phyloP scores from a whole-genome alignment of 2,329 filamentous ascomycete species.

The Claviceps paspali region DNA sequence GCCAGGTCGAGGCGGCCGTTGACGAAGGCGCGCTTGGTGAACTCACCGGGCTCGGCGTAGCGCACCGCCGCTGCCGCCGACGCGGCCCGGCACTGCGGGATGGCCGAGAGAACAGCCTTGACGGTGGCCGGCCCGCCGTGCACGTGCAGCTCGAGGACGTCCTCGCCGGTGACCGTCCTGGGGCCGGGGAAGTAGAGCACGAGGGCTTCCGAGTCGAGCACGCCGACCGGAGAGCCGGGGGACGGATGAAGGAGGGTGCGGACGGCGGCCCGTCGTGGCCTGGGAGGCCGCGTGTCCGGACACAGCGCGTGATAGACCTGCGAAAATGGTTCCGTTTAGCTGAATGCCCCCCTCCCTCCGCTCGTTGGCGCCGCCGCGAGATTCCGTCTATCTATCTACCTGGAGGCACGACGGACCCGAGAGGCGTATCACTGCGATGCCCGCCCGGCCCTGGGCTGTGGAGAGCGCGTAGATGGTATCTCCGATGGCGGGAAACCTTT shows the following conservation, averaged over 20 bases:
- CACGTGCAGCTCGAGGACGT: conserved; percentile 84
- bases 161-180: conserved; percentile 77
- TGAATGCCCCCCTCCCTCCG: too few species aligned
- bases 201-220: conserved; percentile 65
- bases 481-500: conserved; percentile 8
- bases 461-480: conserved; percentile 87
- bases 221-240: conserved; percentile 11
- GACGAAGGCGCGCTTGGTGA: conserved; percentile 81
- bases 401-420: conserved; percentile 64
- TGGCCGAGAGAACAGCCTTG: conserved; percentile 67
- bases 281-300: conserved; percentile 27
- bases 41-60: conserved; percentile 90
- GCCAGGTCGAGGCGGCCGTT: conserved; percentile 75
- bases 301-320: conserved; percentile 38
- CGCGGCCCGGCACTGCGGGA: conserved; percentile 36
- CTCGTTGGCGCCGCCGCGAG: too few species aligned
- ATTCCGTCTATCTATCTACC: conserved; percentile 34
- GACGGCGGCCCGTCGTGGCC: conserved; percentile 48
- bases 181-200: conserved; percentile 72
- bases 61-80: conserved; percentile 38
- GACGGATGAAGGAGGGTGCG: conserved; percentile 52
- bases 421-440: conserved; percentile 78
- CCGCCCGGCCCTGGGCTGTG: conserved; percentile 69
- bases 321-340: too few species aligned
- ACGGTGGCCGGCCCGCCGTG: conserved; percentile 85